Percentiles rank a stretch among this genome's conserved stretches.
Evolutionary conservation across 768 basidiomycete species (phyloP).

Genomic region (Boletellus sp.): DNA sequence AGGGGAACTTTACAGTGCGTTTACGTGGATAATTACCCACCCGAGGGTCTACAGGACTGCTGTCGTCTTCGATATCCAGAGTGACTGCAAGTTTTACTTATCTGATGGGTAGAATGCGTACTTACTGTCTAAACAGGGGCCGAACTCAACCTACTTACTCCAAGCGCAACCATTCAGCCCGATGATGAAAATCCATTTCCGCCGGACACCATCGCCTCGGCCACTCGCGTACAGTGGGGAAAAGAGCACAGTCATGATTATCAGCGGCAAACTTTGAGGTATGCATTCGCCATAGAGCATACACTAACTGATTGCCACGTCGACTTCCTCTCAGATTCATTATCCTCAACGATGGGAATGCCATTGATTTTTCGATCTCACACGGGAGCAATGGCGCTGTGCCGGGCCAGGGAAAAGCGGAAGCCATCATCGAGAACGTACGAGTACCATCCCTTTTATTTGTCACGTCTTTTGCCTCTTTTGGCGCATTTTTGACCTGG

Average conservation of each 20-base stretch:
- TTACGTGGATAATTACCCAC: no score
- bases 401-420: neutral
- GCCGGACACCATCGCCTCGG: neutral
- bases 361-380: neutral
- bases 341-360: neutral
- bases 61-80: no score
- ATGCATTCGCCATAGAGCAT: neutral
- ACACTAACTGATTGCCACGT: neutral
- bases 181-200: neutral
- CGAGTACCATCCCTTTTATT: neutral
- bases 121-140: neutral
- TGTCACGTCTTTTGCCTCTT: no score
- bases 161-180: neutral
- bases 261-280: neutral
- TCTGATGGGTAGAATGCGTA: no score
- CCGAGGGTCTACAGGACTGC: no score
- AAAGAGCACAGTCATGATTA: neutral
- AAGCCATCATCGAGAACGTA: neutral
- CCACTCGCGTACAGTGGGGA: neutral
- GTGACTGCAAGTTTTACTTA: no score
- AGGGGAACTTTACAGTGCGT: no score
- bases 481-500: no score
- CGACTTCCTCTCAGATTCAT: neutral
- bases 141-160: neutral
- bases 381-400: neutral